Evolutionary conservation across 805 yeast genomes (phyloP).

Genomic region (Candida maris): DNA sequence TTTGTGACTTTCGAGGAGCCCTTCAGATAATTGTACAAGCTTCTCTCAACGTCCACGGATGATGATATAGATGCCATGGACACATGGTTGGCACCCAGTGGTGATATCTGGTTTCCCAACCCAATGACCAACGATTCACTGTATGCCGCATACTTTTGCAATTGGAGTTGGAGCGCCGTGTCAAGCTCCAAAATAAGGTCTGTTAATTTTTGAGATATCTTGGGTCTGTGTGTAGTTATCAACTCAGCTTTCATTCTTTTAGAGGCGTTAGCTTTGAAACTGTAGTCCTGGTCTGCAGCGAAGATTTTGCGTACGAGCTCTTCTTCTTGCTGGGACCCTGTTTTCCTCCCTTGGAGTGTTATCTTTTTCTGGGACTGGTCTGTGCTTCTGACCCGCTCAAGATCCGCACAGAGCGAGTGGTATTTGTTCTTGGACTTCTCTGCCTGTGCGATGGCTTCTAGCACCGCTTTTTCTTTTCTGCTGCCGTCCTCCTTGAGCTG

Average conservation of each 20-base stretch:
- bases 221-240: constrained; percentile 72
- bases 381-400: constrained; percentile 69
- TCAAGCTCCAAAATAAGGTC: constrained; percentile 83
- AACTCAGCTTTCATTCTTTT: constrained; percentile 72
- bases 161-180: constrained; percentile 81
- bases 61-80: constrained; percentile 78
- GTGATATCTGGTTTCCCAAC: constrained; percentile 78
- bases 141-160: constrained; percentile 85
- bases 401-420: constrained; percentile 75
- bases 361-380: constrained; percentile 85
- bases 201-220: constrained; percentile 63
- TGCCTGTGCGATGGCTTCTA: constrained; percentile 76
- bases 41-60: constrained; percentile 78
- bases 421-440: constrained; percentile 85
- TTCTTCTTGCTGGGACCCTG: constrained; percentile 86
- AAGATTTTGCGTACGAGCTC: constrained; percentile 78
- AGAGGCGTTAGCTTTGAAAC: constrained; percentile 68
- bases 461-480: constrained; percentile 77
- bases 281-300: constrained; percentile 82
- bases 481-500: constrained; percentile 75
- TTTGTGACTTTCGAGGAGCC: constrained; percentile 33
- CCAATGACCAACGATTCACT: constrained; percentile 80
- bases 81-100: constrained; percentile 45
- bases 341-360: constrained; percentile 72
- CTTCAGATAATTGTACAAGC: constrained; percentile 63